Base-by-base conservation (phyloP, 805 yeast genomes). In the Ogataea pini region DNA sequence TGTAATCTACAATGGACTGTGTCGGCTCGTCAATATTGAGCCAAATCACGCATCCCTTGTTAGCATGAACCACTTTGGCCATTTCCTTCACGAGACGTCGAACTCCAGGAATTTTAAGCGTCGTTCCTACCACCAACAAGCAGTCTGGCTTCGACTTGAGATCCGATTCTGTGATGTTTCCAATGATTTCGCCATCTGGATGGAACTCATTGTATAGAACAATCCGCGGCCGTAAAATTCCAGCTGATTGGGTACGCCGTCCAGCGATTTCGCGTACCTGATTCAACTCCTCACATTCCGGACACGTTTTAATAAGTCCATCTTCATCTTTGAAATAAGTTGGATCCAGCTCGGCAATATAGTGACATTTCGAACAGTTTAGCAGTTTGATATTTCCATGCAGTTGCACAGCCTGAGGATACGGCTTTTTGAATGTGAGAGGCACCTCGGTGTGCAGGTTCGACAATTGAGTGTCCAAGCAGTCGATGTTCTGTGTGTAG, bases 401-500 rank as follows among this genome's bases (percentile, higher is more conserved):
- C 20, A 94, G 77, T 68, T 89, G 97, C 24, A 90, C 75, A 3
- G 89, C 77, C 60, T 62, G 78, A 49, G 81, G 88, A 61, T 46
- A 61, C 3, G 63, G 62, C 24, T 54, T 58, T 64, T 50, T 56
- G 32, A 58, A 55, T 13, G 61, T 67, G 25, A 83, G 66, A 1
- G 87, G 86, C 1, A 73, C 72, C 20, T 69, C 65, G 0, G 86
- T 80, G 20, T 65, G 65, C 46, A 84, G 62, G 49, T 73, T 55
- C 1, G 76, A 65, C 29, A 86, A 76, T 56, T 78, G 76, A 9
- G 78, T 69, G 59, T 90, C 97, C 42, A 90, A 71, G 41, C 89
- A 80, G 67, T 90, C 97, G 49, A 90, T 88, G 61, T 90, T 90
- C 61, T 90, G 97, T 0, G 96, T 88, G 63, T 90, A 90, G 48